Conservation (phyloP, 768 basidiomycete genomes). For the Hericium rajendrae region DNA sequence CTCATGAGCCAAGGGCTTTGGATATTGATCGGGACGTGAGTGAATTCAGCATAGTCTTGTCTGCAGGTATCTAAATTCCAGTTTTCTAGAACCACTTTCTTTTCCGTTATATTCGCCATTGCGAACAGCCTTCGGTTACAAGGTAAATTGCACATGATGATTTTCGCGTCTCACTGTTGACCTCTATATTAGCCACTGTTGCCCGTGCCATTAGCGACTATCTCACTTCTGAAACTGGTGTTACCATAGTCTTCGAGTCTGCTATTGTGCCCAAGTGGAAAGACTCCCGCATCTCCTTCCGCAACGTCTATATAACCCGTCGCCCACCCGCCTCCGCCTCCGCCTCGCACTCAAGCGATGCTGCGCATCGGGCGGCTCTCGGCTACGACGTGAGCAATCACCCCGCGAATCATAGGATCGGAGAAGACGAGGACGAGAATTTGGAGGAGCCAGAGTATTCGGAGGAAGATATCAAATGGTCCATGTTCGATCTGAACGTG, state of each 20-base stretch:
- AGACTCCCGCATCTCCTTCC: constrained; percentile 91
- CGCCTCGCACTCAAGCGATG: constrained; percentile 1
- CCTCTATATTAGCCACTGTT: constrained; percentile 51
- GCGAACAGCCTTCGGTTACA: constrained; percentile 82
- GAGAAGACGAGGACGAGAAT: constrained; percentile 43
- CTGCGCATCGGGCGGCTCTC: constrained; percentile 46
- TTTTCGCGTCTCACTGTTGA: constrained; percentile 1
- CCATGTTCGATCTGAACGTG: constrained; percentile 88
- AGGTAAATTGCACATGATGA: constrained; percentile 31
- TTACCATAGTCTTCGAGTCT: constrained; percentile 92
- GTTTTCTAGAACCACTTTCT: constrained; percentile 73
- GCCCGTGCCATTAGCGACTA: constrained; percentile 88
- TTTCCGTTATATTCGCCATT: constrained; percentile 85
- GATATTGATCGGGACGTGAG: constrained; percentile 91
- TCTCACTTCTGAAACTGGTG: constrained; percentile 85
- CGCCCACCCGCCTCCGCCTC: constrained; percentile 33
- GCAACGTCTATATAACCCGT: constrained; percentile 90
- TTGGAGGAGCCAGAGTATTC: constrained; percentile 13
- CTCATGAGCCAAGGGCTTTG: constrained; percentile 92
- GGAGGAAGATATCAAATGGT: constrained; percentile 61
- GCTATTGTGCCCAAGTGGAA: constrained; percentile 98
- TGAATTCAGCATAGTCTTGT: constrained; percentile 6
- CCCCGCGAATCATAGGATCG: constrained; percentile 56
- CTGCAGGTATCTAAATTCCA: not conserved
- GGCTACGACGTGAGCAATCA: constrained; percentile 75